Evolutionary conservation across 2,329 filamentous ascomycete genomes (phyloP).

Genomic region (Nannizziopsis barbatae): DNA sequence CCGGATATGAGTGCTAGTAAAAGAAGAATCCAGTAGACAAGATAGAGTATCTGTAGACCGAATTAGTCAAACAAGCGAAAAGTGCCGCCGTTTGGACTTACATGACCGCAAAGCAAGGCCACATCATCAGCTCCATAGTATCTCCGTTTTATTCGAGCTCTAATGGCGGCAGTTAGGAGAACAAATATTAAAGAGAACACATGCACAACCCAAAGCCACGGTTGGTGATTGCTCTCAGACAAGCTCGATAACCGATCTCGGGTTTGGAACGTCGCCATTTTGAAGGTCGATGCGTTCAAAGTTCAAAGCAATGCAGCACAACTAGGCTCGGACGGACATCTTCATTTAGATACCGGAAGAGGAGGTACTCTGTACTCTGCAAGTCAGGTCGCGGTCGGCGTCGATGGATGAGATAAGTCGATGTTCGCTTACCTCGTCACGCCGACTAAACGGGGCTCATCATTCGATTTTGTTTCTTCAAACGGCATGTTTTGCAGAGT

Average conservation of each 20-base stretch:
- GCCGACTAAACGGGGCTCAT: no score
- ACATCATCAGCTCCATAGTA: slow-evolving; percentile 7
- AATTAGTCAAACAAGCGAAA: background rate
- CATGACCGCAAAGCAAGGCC: slow-evolving; percentile 1
- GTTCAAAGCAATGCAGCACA: background rate
- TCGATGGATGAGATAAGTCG: no score
- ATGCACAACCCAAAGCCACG: slow-evolving; percentile 9
- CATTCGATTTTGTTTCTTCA: no score
- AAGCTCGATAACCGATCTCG: slow-evolving; percentile 1
- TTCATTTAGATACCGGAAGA: no score
- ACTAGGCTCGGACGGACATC: background rate
- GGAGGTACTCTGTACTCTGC: no score
- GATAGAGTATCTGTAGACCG: background rate
- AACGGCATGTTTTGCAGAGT: background rate
- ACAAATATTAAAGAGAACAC: slow-evolving; percentile 6
- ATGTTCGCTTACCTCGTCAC: no score
- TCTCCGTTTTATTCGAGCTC: slow-evolving; percentile 4
- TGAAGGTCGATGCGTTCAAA: background rate
- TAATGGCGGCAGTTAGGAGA: background rate
- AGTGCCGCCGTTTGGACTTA: background rate
- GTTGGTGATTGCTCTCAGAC: slow-evolving; percentile 7
- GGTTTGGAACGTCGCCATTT: background rate
- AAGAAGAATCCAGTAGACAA: slow-evolving; percentile 5
- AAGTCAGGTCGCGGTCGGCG: no score
- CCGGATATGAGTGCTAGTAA: background rate